These are phyloP conservation scores for Apophysomyces elegans DNA, from an alignment of 371 early-diverging fungal species.

Conservation along the genomic window DNA sequence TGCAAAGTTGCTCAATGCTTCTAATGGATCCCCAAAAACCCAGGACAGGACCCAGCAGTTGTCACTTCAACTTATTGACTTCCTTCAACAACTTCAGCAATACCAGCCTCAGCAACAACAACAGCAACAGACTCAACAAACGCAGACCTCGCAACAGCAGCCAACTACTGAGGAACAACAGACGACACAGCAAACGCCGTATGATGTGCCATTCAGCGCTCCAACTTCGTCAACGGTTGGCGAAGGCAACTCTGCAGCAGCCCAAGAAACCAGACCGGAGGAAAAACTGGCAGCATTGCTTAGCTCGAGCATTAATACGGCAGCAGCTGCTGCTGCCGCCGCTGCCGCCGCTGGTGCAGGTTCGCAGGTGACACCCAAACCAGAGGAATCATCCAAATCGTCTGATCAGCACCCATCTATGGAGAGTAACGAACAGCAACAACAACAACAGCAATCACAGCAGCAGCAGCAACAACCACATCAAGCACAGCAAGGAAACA, in stretches of 20 bases:
- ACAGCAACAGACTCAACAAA: background rate
- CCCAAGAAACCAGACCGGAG: background rate
- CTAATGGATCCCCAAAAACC: conserved; percentile 5
- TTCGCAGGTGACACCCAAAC: background rate
- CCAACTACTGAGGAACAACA: background rate
- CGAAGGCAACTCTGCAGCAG: background rate
- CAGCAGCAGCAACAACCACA: background rate
- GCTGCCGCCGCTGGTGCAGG: background rate
- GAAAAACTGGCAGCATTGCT: conserved; percentile 1
- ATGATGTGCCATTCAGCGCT: conserved; percentile 3
- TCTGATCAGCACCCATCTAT: background rate
- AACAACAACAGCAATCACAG: background rate
- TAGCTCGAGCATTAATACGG: conserved; percentile 6
- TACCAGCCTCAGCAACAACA: conserved; percentile 10
- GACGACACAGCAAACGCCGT: background rate
- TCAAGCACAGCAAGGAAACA: background rate
- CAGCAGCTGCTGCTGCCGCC: background rate
- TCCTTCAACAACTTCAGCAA: conserved; percentile 1
- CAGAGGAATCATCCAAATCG: background rate
- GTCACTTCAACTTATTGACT: conserved; percentile 2
- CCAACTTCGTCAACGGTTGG: background rate
- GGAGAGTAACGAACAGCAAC: background rate
- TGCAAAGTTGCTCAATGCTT: conserved; percentile 5
- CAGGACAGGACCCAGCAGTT: background rate
- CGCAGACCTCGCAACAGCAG: background rate